Evolutionary conservation across 345 rosid genomes (phyloP).

Genomic region (Orychophragmus violaceus): DNA sequence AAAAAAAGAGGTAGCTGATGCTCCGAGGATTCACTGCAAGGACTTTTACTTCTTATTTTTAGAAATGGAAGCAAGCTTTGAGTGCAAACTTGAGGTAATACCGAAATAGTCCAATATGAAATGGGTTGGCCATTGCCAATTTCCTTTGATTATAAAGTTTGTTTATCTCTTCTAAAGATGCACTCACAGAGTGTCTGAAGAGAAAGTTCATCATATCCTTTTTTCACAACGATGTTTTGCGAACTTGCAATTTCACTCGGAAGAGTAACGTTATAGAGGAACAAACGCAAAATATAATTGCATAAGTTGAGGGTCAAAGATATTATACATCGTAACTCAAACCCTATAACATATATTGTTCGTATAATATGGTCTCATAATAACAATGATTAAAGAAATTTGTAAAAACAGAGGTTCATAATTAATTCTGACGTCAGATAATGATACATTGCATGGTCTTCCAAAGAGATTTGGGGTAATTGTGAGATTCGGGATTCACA

Average conservation of each 20-base stretch:
- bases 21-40: too few relatives aligned
- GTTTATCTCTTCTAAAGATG: too few relatives aligned
- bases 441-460: constrained; percentile 40
- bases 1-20: too few relatives aligned
- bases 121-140: too few relatives aligned
- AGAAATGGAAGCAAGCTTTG: too few relatives aligned
- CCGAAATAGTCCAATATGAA: too few relatives aligned
- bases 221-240: not conserved
- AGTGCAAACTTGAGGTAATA: too few relatives aligned
- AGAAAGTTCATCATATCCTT: too few relatives aligned
- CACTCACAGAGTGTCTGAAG: too few relatives aligned
- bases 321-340: constrained; percentile 13
- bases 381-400: constrained; percentile 25
- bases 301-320: constrained; percentile 7
- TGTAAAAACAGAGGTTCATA: constrained; percentile 22
- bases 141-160: too few relatives aligned
- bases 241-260: not conserved
- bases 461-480: constrained; percentile 47
- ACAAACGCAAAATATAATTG: not conserved
- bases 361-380: constrained; percentile 6
- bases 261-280: not conserved
- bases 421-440: constrained; percentile 25
- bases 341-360: constrained; percentile 9
- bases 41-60: too few relatives aligned
- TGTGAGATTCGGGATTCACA: too few relatives aligned